Evolutionary conservation across 257 asterid genomes (phyloP), one percentile per base, ranked within the genome.

Genomic region (Forsythia suspensa): DNA sequence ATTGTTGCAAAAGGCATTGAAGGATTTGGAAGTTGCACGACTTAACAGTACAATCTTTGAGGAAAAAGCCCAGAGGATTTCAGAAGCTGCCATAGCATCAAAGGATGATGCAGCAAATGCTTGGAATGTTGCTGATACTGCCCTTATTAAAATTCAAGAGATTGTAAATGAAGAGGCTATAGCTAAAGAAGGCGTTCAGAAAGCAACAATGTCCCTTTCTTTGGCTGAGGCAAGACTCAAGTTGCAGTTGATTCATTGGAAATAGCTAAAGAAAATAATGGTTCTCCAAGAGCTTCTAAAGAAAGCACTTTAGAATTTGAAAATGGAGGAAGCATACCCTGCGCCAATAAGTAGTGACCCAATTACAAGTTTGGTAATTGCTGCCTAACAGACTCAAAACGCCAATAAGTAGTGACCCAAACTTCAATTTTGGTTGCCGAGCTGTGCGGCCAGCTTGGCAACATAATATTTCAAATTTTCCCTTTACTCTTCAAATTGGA

Each of bases 31-130:
- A 82, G 88, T 80, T 84, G 92, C 99, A 70, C 87, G 87, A 67
- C 77, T 85, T 68, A 94, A 90, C 87, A 96, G 96, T 84, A 79
- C 90, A 59, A 70, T 90, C 88, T 94, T 88, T 77, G 98, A 96
- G 88, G 98, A 92, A 65, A 88, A 92, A 84, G 98, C 99, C 21
- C 98, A 96, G 86, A 89, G 48, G 80, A 91, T 96, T 85, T 90
- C 99, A 37, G 99, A 96, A 90, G 79, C 91, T 81, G 96, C 99
- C 74, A 96, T 96, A 81, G 90, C 97, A 43, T 83, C 92, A 84
- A 94, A 90, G 85, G 99, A 96, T 82, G 94, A 92, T 77, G 96
- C 95, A 70, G 83, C 82, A 52, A 90, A 75, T 79, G 96, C 98
- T 44, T 84, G 89, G 97, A 82, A 77, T 78, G 86, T 90, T 82